Percentiles rank a stretch among this genome's conserved stretches.
These are phyloP conservation scores for Peronospora tabacina DNA, from an alignment of 352 stramenopile genomes.

Conservation along the genomic window DNA sequence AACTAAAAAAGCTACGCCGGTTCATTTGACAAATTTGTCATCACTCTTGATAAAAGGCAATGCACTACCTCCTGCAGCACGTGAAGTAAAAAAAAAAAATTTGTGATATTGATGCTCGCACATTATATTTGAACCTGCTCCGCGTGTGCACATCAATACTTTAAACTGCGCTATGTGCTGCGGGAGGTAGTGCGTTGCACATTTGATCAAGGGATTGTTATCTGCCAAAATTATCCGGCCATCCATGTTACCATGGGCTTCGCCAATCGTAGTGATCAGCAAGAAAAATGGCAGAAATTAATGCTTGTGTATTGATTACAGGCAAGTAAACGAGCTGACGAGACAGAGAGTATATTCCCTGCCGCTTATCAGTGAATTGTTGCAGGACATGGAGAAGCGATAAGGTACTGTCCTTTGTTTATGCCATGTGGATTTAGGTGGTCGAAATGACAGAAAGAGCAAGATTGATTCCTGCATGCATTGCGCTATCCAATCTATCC, in stretches of 20 bases:
- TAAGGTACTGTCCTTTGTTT: slow-evolving; percentile 17
- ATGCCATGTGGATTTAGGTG: slow-evolving; percentile 17
- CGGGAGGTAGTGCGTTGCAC: too few species aligned
- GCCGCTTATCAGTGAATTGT: slow-evolving; percentile 14
- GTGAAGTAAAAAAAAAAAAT: too few species aligned
- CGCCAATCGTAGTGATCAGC: slow-evolving; percentile 18
- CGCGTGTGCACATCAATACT: too few species aligned
- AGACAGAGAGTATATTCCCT: slow-evolving; percentile 17
- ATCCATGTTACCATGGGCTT: slow-evolving; percentile 12
- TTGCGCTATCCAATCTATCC: too few species aligned
- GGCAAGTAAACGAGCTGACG: slow-evolving; percentile 3
- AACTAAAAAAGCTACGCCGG: too few species aligned
- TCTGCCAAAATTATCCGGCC: slow-evolving; percentile 4
- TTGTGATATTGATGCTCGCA: too few species aligned
- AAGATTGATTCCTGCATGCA: slow-evolving; percentile 13
- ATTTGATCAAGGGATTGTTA: slow-evolving; percentile 8
- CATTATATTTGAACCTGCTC: too few species aligned
- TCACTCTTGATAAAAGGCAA: too few species aligned
- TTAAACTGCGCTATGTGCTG: too few species aligned
- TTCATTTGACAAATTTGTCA: too few species aligned
- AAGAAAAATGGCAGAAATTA: slow-evolving; percentile 10
- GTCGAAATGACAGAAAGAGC: slow-evolving; percentile 8
- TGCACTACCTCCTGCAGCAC: too few species aligned
- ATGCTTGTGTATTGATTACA: slow-evolving; percentile 23
- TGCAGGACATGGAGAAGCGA: slow-evolving; percentile 8